Percentiles rank a stretch among this genome's conserved stretches.
phyloP scores from a whole-genome alignment of 306 rosid genomes.

The Corylus heterophylla region DNA sequence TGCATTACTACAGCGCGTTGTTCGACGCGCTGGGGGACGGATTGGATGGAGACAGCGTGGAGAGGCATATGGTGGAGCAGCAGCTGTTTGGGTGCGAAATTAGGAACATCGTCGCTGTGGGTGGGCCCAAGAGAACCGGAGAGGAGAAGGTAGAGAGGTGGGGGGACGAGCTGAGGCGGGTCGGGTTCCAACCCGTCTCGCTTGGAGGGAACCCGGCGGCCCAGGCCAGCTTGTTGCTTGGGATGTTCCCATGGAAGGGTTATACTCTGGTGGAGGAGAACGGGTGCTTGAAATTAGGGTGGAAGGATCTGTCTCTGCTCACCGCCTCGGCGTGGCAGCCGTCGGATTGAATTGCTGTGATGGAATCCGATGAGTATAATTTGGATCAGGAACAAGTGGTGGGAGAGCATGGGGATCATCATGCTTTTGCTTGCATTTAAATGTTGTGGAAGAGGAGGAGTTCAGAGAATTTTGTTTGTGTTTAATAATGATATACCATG shows the following conservation, averaged over 20 bases:
- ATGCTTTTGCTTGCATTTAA: background rate
- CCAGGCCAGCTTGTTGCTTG: slow-evolving; percentile 78
- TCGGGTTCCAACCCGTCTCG: slow-evolving; percentile 71
- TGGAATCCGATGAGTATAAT: background rate
- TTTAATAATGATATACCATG: background rate
- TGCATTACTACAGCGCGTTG: slow-evolving; percentile 99
- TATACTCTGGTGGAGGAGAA: slow-evolving; percentile 83
- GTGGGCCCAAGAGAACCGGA: slow-evolving; percentile 93
- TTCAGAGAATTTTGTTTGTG: background rate
- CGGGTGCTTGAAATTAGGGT: slow-evolving; percentile 82
- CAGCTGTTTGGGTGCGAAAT: slow-evolving; percentile 89
- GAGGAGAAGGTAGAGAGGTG: slow-evolving; percentile 83
- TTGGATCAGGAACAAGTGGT: background rate
- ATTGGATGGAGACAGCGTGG: slow-evolving; percentile 54
- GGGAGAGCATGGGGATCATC: background rate
- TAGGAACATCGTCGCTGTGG: slow-evolving; percentile 87
- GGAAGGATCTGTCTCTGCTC: slow-evolving; percentile 90
- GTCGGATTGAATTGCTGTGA: slow-evolving; percentile 34
- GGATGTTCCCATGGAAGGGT: slow-evolving; percentile 98
- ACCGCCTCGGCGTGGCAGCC: slow-evolving; percentile 99
- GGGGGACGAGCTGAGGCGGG: slow-evolving; percentile 79
- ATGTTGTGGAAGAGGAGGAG: background rate
- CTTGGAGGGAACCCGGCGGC: slow-evolving; percentile 92
- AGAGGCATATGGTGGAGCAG: slow-evolving; percentile 96
- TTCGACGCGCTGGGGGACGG: slow-evolving; percentile 98